Evolutionary conservation across 345 rosid genomes (phyloP).

Genomic region (Pelargonium nanum): DNA sequence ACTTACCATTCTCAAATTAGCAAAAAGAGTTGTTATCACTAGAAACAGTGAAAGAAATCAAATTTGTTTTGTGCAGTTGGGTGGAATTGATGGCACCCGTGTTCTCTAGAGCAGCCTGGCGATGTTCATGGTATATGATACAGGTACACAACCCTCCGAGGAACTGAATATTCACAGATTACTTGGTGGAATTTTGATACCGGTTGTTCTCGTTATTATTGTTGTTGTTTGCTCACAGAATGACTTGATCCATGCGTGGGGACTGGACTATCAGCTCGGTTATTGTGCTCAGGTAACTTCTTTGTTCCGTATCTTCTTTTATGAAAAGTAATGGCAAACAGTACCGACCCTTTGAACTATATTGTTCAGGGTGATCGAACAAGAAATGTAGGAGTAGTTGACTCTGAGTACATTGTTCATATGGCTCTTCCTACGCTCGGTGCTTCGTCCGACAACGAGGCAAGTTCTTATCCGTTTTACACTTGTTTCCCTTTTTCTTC

Average conservation of each 20-base stretch:
- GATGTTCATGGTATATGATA: conserved; percentile 85
- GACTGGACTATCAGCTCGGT: conserved; percentile 76
- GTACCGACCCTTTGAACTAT: not conserved
- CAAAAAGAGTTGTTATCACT: too few species aligned
- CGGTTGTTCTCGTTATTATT: not conserved
- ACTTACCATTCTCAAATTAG: too few species aligned
- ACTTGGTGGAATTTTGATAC: not conserved
- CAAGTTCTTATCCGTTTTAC: conserved; percentile 12
- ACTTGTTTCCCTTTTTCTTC: not conserved
- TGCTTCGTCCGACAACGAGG: conserved; percentile 28
- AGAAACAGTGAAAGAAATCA: too few species aligned
- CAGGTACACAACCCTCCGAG: conserved; percentile 40
- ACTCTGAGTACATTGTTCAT: conserved; percentile 79
- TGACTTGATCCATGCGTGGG: conserved; percentile 95
- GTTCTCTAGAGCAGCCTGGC: conserved; percentile 85
- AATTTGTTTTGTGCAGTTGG: conserved; percentile 48
- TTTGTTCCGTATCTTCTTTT: conserved; percentile 3
- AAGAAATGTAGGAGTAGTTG: conserved; percentile 83
- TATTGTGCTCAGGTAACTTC: conserved; percentile 70
- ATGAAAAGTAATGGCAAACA: too few species aligned
- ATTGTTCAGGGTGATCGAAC: conserved; percentile 67
- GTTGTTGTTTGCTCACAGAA: conserved; percentile 33
- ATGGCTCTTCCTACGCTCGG: conserved; percentile 79
- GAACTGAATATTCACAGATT: not conserved
- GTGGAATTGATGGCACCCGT: conserved; percentile 99